These are phyloP conservation scores for Fusarium siculi DNA, from an alignment of 2,329 filamentous ascomycete genomes.

Conservation along the genomic window DNA sequence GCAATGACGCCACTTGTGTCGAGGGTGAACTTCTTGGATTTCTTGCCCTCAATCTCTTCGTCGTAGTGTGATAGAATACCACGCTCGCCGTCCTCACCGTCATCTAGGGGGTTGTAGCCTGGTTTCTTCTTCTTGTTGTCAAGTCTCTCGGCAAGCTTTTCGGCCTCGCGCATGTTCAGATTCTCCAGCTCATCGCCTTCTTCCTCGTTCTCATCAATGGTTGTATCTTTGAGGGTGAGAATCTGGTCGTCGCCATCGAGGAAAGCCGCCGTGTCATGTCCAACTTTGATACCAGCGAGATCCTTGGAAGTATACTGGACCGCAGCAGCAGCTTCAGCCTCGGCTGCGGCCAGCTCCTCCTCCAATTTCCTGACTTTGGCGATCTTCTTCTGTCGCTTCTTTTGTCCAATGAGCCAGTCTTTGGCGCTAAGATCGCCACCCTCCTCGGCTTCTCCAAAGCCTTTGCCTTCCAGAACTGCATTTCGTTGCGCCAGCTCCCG, in stretches of 20 bases:
- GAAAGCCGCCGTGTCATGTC: slow-evolving; percentile 85
- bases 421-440: slow-evolving; percentile 78
- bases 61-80: slow-evolving; percentile 91
- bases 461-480: slow-evolving; percentile 81
- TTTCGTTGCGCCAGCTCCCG: slow-evolving; percentile 84
- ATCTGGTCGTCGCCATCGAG: slow-evolving; percentile 88
- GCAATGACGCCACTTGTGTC: slow-evolving; percentile 78
- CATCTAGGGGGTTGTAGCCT: slow-evolving; percentile 85
- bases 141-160: slow-evolving; percentile 78
- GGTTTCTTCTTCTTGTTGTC: slow-evolving; percentile 91
- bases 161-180: slow-evolving; percentile 74
- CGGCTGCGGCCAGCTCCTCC: slow-evolving; percentile 81
- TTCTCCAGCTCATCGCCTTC: slow-evolving; percentile 93
- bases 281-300: slow-evolving; percentile 89
- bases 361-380: slow-evolving; percentile 77
- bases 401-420: slow-evolving; percentile 87
- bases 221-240: slow-evolving; percentile 92
- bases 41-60: slow-evolving; percentile 92
- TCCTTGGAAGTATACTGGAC: slow-evolving; percentile 84
- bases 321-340: slow-evolving; percentile 71
- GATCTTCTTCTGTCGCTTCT: slow-evolving; percentile 94
- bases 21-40: slow-evolving; percentile 86
- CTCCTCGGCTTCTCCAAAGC: slow-evolving; percentile 80
- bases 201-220: slow-evolving; percentile 84
- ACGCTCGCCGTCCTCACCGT: slow-evolving; percentile 71